Percentiles rank a stretch among this genome's conserved stretches.
Evolutionary conservation across 2,329 filamentous ascomycete species (phyloP).

Genomic region (Aspergillus unguis): DNA sequence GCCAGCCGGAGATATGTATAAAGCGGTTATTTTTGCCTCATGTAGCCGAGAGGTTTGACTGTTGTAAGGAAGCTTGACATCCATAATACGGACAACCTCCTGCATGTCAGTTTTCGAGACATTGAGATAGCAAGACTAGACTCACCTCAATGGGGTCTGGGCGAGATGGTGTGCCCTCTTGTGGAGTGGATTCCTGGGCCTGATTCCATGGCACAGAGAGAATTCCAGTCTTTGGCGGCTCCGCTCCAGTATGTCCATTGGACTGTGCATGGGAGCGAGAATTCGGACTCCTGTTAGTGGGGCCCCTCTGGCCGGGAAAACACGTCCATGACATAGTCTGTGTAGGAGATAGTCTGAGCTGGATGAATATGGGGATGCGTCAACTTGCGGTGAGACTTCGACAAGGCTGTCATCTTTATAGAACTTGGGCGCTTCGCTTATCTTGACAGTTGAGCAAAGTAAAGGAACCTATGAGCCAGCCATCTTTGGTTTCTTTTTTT

Average conservation of each 20-base stretch:
- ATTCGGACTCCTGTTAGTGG: not conserved
- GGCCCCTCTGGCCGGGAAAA: not conserved
- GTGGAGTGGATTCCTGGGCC: not conserved
- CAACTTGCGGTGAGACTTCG: not conserved
- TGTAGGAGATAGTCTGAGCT: too few species aligned
- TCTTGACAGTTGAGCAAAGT: too few species aligned
- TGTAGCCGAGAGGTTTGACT: not conserved
- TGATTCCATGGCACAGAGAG: not conserved
- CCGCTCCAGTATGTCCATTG: not conserved
- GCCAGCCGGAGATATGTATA: not conserved
- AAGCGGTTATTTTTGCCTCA: not conserved
- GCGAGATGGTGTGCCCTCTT: not conserved
- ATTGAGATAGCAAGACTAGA: not conserved
- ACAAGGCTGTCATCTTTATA: not conserved
- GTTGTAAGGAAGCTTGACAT: not conserved
- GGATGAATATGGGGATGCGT: not conserved
- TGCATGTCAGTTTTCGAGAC: not conserved
- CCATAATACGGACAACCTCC: not conserved
- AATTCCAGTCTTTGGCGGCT: not conserved
- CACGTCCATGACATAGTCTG: too few species aligned
- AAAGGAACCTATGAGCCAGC: too few species aligned
- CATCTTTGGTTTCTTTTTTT: too few species aligned
- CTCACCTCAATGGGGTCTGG: not conserved
- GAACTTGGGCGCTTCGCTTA: not conserved
- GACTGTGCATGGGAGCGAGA: not conserved